phyloP scores from a whole-genome alignment of 2,329 filamentous ascomycete species.

The Albifimbria verrucaria region DNA sequence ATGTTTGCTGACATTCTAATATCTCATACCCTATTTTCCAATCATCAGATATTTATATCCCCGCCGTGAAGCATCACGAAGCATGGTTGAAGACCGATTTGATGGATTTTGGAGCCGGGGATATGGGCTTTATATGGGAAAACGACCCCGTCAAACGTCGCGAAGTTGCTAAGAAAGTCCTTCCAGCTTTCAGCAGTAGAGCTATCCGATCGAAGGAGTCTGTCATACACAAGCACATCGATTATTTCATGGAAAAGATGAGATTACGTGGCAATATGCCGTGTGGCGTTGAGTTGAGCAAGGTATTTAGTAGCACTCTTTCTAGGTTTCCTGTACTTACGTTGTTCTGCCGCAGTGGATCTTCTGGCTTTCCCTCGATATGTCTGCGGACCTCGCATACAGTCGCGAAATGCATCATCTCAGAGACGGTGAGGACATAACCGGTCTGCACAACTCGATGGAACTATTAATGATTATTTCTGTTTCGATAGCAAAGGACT shows the following conservation, averaged over 20 bases:
- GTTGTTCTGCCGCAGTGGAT: neutral
- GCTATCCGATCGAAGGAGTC: neutral
- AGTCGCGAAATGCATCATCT: neutral
- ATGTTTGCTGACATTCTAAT: neutral
- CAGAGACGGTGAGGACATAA: neutral
- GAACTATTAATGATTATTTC: neutral
- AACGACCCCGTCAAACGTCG: neutral
- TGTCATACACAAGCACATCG: neutral
- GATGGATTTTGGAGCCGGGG: neutral
- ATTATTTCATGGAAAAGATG: neutral
- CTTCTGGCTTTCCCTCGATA: neutral
- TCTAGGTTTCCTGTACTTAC: neutral
- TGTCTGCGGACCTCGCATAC: neutral
- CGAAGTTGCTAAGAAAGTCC: neutral
- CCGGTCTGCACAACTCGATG: neutral
- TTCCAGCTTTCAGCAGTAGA: neutral
- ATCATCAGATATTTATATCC: neutral
- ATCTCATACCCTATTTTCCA: no score
- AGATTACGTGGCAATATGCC: neutral
- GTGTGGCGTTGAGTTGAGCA: neutral
- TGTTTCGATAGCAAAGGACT: neutral
- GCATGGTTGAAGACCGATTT: neutral
- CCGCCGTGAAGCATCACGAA: neutral
- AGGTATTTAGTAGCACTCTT: neutral
- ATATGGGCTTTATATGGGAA: neutral